Evolutionary conservation across 768 basidiomycete species (phyloP).

Genomic region (Mycena floridula): DNA sequence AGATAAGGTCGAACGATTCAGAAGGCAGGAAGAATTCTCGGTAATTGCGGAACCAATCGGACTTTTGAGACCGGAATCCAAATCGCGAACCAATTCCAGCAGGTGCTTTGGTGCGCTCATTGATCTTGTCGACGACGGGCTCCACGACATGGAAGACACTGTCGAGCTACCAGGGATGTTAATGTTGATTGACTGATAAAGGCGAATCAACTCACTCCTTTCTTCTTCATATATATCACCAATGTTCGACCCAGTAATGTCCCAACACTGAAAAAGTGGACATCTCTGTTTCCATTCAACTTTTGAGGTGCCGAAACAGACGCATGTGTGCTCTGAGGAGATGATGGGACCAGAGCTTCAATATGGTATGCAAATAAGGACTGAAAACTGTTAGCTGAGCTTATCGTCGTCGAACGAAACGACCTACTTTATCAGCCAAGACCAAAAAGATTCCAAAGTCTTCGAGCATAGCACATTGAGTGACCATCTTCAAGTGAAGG

Average conservation of each 20-base stretch:
- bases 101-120: slow-evolving; percentile 67
- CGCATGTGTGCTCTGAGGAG: slow-evolving; percentile 57
- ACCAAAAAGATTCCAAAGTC: slow-evolving; percentile 84
- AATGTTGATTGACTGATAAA: slow-evolving; percentile 65
- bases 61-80: slow-evolving; percentile 71
- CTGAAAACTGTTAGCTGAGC: slow-evolving; percentile 49
- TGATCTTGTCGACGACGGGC: slow-evolving; percentile 85
- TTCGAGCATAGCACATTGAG: slow-evolving; percentile 62
- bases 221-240: slow-evolving; percentile 77
- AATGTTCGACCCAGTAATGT: slow-evolving; percentile 78
- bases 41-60: slow-evolving; percentile 95
- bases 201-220: slow-evolving; percentile 62
- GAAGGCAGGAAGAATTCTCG: slow-evolving; percentile 92
- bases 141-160: slow-evolving; percentile 96
- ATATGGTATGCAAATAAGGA: slow-evolving; percentile 92
- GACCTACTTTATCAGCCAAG: slow-evolving; percentile 76
- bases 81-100: slow-evolving; percentile 67
- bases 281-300: slow-evolving; percentile 85
- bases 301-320: slow-evolving; percentile 80
- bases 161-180: slow-evolving; percentile 65
- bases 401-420: slow-evolving; percentile 41
- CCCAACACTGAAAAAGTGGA: slow-evolving; percentile 94
- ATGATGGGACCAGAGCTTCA: slow-evolving; percentile 91
- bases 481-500: slow-evolving; percentile 66
- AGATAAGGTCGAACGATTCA: slow-evolving; percentile 86